Evolutionary conservation across 352 stramenopile genomes (phyloP).

Genomic region (Globisporangium perplexum): DNA sequence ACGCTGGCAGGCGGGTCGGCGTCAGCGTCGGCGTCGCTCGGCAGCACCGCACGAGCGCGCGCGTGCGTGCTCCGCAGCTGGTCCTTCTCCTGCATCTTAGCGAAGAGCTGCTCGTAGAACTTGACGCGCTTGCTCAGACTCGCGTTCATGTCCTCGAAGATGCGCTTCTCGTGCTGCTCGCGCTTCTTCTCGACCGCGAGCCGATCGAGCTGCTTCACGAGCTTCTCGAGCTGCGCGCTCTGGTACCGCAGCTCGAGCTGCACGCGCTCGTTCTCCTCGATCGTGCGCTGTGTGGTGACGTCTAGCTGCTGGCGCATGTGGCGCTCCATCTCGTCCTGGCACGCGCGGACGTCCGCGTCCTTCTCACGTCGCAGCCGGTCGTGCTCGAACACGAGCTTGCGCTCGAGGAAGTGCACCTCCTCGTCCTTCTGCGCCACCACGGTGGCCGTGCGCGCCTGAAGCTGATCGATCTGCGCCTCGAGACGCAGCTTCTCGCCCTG

Average conservation of each 20-base stretch:
- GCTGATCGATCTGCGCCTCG: constrained; percentile 20
- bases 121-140: constrained; percentile 52
- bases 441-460: constrained; percentile 20
- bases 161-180: constrained; percentile 35
- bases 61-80: constrained; percentile 14
- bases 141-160: constrained; percentile 62
- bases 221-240: constrained; percentile 42
- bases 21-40: neutral
- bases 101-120: constrained; percentile 65
- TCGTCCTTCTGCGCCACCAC: constrained; percentile 36
- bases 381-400: constrained; percentile 59
- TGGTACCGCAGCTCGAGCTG: constrained; percentile 61
- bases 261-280: constrained; percentile 59
- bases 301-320: constrained; percentile 55
- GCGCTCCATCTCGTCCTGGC: constrained; percentile 37
- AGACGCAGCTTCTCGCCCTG: constrained; percentile 31
- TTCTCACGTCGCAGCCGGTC: constrained; percentile 47
- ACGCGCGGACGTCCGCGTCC: constrained; percentile 31
- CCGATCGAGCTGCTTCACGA: constrained; percentile 45
- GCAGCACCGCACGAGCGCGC: neutral
- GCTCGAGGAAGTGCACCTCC: constrained; percentile 37
- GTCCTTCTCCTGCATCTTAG: constrained; percentile 54
- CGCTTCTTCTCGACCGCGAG: constrained; percentile 30
- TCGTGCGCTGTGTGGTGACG: constrained; percentile 50
- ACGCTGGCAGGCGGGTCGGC: neutral